Evolutionary conservation across 2,329 filamentous ascomycete genomes (phyloP), one percentile per base, ranked within the genome.

Genomic region (Tolypocladium tropicale): DNA sequence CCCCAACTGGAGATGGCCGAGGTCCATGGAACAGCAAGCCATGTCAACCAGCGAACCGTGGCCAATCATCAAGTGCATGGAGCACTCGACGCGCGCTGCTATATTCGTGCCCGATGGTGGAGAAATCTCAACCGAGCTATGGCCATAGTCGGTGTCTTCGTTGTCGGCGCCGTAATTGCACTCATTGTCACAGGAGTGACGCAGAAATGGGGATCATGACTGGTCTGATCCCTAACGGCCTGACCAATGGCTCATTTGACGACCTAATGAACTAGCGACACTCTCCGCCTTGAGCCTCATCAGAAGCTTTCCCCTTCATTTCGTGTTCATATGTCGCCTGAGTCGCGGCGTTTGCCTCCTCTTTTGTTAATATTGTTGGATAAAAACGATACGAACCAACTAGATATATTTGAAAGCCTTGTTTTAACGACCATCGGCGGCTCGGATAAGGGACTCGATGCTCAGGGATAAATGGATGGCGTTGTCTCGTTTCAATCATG

Each of bases 61-160:
- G 63, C 70, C 21, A 61, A 69, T 23, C 67, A 67, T 52, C 69
- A 71, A 46, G 59, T 70, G 18, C 65, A 68, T 11, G 63, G 69
- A 14, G 59, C 72, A 34, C 72, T 78, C 56, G 76, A 80, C 60
- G 66, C 71, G 14, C 72, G 74, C 50, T 72, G 74, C 43, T 79
- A 76, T 60, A 74, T 76, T 61, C 82, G 77, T 55, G 79, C 79
- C 14, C 72, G 74, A 52, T 84, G 81, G 81, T 84, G 81, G 81
- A 75, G 81, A 56, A 78, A 75, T 52, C 71, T 84, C 49, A 84
- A 84, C 63, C 76, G 81, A 55, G 73, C 74, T 60, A 83, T 84
- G 81, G 77, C 80, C 30, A 62, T 83, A 50, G 66, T 83, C 28
- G 81, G 81, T 4, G 65, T 83, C 5, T 66, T 83, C 51, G 74